These are phyloP conservation scores for Pythium myriotylum DNA, from an alignment of 352 stramenopile genomes.

Conservation along the genomic window DNA sequence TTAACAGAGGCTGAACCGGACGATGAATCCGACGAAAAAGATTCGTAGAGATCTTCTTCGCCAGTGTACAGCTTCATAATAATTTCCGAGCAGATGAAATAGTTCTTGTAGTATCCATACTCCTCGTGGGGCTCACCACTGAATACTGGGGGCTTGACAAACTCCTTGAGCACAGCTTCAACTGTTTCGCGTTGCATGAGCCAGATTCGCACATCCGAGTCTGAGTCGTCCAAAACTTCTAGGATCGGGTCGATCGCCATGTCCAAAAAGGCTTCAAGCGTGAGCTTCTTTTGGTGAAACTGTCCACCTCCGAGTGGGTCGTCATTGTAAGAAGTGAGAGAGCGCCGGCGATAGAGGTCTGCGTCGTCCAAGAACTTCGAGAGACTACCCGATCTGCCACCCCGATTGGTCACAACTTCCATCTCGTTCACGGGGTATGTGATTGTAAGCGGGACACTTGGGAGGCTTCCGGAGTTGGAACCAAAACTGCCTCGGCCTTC, in stretches of 20 bases:
- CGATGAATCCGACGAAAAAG: constrained; percentile 83
- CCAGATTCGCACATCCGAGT: constrained; percentile 85
- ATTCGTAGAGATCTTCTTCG: constrained; percentile 88
- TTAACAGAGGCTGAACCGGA: constrained; percentile 64
- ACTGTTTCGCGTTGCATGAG: constrained; percentile 80
- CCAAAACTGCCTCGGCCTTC: constrained; percentile 16
- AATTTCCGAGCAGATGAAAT: constrained; percentile 89
- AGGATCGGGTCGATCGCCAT: constrained; percentile 88
- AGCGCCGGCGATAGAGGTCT: constrained; percentile 71
- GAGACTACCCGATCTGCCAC: constrained; percentile 62
- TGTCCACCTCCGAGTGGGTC: constrained; percentile 48
- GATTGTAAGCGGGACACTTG: constrained; percentile 59
- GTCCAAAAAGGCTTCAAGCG: constrained; percentile 62
- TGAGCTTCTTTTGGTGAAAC: constrained; percentile 71
- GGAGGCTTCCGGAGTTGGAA: constrained; percentile 5
- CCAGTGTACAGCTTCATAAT: constrained; percentile 91
- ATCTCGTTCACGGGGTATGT: constrained; percentile 85
- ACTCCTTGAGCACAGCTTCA: constrained; percentile 75
- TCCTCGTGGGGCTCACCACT: constrained; percentile 79
- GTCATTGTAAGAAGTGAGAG: constrained; percentile 75
- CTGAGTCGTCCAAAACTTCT: constrained; percentile 83
- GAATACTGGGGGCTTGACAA: constrained; percentile 79
- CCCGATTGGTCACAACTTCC: constrained; percentile 81
- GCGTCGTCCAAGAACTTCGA: constrained; percentile 84
- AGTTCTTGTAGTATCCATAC: constrained; percentile 90